phyloP scores from a whole-genome alignment of 2,329 filamentous ascomycete species.

The Paradendryphiella salina region DNA sequence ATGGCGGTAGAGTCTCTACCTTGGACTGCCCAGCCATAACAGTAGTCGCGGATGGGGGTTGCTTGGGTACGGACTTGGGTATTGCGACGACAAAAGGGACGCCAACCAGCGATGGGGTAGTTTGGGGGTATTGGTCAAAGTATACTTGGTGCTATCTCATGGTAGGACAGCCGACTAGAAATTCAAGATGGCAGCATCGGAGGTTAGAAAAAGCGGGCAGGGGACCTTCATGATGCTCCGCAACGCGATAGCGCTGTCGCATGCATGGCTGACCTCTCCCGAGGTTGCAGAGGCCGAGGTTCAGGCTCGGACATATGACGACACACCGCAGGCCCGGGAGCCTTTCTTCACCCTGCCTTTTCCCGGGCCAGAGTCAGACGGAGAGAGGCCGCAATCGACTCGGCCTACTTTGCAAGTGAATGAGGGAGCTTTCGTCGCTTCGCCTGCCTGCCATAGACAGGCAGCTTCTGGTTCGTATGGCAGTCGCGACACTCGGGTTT shows the following conservation, averaged over 20 bases:
- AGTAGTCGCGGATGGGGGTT: background rate
- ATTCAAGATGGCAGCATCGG: slow-evolving; percentile 12
- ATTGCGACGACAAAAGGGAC: slow-evolving; percentile 19
- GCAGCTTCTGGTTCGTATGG: background rate
- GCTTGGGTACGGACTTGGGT: background rate
- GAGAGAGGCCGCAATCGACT: background rate
- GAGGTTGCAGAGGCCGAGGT: slow-evolving; percentile 44
- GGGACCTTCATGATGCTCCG: slow-evolving; percentile 24
- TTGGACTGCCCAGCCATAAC: slow-evolving; percentile 64
- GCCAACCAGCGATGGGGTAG: slow-evolving; percentile 22
- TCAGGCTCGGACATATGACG: slow-evolving; percentile 23
- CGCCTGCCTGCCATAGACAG: background rate
- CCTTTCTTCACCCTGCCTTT: slow-evolving; percentile 1
- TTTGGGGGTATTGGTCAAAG: slow-evolving; percentile 6
- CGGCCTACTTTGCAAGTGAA: background rate
- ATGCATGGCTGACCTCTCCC: slow-evolving; percentile 40
- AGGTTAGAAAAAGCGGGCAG: slow-evolving; percentile 20
- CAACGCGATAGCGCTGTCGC: slow-evolving; percentile 30
- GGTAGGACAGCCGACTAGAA: slow-evolving; percentile 6
- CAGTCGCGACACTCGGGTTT: slow-evolving; percentile 7
- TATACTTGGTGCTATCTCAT: slow-evolving; percentile 30
- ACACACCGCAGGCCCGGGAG: slow-evolving; percentile 1
- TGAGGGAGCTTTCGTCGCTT: background rate
- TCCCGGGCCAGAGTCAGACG: background rate
- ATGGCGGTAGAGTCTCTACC: slow-evolving; percentile 74